Evolutionary conservation across 768 basidiomycete genomes (phyloP).

Genomic region (Auricularia auricula-judae): DNA sequence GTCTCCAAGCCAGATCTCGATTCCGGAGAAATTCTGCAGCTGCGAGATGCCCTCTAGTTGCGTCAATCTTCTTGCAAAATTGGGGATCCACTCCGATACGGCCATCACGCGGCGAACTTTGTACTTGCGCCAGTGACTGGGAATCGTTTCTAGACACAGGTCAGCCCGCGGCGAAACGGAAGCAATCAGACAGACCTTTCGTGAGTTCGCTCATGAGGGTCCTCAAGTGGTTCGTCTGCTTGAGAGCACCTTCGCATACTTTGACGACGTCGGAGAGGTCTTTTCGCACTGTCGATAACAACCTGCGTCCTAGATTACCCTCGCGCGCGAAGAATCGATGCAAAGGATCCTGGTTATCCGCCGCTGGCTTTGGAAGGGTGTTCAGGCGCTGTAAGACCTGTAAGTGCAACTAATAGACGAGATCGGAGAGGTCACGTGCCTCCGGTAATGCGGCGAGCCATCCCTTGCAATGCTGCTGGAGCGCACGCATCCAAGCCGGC

Average conservation of each 20-base stretch:
- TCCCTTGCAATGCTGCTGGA: conserved; percentile 72
- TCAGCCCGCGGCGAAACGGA: background rate
- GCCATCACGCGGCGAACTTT: conserved; percentile 77
- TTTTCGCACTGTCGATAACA: conserved; percentile 67
- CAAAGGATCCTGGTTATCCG: conserved; percentile 72
- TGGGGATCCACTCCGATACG: conserved; percentile 75
- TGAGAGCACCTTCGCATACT: conserved; percentile 77
- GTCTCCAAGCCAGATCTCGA: conserved; percentile 87
- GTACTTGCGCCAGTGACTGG: conserved; percentile 79
- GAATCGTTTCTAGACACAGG: conserved; percentile 58
- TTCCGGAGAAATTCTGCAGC: conserved; percentile 49
- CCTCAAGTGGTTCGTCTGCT: conserved; percentile 95
- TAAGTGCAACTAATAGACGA: conserved; percentile 8
- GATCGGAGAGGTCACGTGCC: conserved; percentile 30
- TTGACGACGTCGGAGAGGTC: conserved; percentile 75
- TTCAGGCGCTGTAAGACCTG: conserved; percentile 42
- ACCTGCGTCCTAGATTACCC: conserved; percentile 62
- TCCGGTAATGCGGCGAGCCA: conserved; percentile 72
- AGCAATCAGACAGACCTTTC: conserved; percentile 51
- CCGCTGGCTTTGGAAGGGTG: conserved; percentile 49
- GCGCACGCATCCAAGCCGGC: conserved; percentile 89
- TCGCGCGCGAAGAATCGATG: conserved; percentile 85
- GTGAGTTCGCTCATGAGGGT: conserved; percentile 80
- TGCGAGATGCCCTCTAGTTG: conserved; percentile 69
- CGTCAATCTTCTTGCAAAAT: conserved; percentile 67